Percentiles rank a stretch among this genome's conserved stretches.
Conservation (phyloP, 352 stramenopile species). For the Pythium insidiosum region DNA sequence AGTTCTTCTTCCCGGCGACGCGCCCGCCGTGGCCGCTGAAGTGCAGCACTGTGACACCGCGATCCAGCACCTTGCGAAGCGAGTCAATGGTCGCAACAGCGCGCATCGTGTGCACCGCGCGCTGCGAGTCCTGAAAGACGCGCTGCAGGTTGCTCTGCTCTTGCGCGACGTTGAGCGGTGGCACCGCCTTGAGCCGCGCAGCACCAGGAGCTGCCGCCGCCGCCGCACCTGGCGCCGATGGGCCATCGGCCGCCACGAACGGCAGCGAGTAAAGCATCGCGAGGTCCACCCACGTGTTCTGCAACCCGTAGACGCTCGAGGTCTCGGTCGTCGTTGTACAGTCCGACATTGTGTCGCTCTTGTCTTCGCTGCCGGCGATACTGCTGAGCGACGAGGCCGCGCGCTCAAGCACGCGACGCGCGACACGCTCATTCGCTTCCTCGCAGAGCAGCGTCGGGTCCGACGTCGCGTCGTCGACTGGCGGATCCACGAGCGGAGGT, state of each 20-base stretch:
- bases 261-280: conserved; percentile 66
- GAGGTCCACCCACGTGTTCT: conserved; percentile 78
- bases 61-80: conserved; percentile 69
- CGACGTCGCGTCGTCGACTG: conserved; percentile 8
- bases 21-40: conserved; percentile 72
- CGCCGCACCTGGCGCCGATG: too few relatives aligned
- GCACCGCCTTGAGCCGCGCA: conserved; percentile 45
- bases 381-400: conserved; percentile 11
- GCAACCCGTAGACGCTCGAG: conserved; percentile 65
- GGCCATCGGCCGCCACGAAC: conserved; percentile 43
- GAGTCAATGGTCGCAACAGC: conserved; percentile 62
- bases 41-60: conserved; percentile 64
- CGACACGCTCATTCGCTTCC: conserved; percentile 58
- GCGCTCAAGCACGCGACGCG: conserved; percentile 38
- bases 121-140: conserved; percentile 71
- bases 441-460: conserved; percentile 23
- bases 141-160: conserved; percentile 63
- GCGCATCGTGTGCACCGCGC: conserved; percentile 68
- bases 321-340: conserved; percentile 63
- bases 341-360: conserved; percentile 72
- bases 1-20: conserved; percentile 54
- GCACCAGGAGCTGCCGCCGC: too few relatives aligned
- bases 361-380: conserved; percentile 40
- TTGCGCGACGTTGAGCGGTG: conserved; percentile 54
- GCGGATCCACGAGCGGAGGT: background rate